A percentile compares a stretch with the other conserved stretches of the same genome.
Evolutionary conservation across 306 rosid genomes (phyloP).

Genomic region (Adenanthera pavonina): DNA sequence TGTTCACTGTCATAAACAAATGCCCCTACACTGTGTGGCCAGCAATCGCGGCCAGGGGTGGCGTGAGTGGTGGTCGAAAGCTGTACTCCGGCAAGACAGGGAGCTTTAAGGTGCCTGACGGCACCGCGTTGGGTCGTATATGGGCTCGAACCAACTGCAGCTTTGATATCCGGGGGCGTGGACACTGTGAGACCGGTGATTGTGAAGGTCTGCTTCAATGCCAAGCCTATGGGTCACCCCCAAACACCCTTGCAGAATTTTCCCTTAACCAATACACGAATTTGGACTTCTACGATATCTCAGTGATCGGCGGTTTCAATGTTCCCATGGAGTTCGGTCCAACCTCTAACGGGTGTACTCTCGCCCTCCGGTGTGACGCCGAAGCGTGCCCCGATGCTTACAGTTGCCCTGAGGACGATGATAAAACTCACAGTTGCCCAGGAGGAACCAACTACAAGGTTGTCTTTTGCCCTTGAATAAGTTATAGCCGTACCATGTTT

Average conservation of each 20-base stretch:
- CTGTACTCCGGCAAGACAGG: conserved; percentile 34
- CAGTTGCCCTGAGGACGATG: conserved; percentile 52
- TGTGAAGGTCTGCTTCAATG: conserved; percentile 46
- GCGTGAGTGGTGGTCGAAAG: conserved; percentile 48
- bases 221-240: conserved; percentile 45
- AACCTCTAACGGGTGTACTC: background rate
- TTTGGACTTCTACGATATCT: conserved; percentile 49
- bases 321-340: conserved; percentile 54
- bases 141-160: conserved; percentile 63
- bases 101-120: conserved; percentile 30
- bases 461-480: conserved; percentile 40
- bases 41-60: conserved; percentile 28
- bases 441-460: conserved; percentile 49
- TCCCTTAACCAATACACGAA: conserved; percentile 43
- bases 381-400: conserved; percentile 46
- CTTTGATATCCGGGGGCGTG: conserved; percentile 50
- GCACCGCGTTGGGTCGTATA: conserved; percentile 37
- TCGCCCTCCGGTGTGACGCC: conserved; percentile 30
- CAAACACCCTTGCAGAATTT: conserved; percentile 58
- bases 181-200: conserved; percentile 64
- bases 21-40: conserved; percentile 59
- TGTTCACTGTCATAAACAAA: conserved; percentile 42
- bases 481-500: too few relatives aligned
- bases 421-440: conserved; percentile 34
- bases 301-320: conserved; percentile 52